A percentile compares a stretch with the other conserved stretches of the same genome.
Evolutionary conservation across 2,329 filamentous ascomycete species (phyloP).

Genomic region (Daldinia sp.): DNA sequence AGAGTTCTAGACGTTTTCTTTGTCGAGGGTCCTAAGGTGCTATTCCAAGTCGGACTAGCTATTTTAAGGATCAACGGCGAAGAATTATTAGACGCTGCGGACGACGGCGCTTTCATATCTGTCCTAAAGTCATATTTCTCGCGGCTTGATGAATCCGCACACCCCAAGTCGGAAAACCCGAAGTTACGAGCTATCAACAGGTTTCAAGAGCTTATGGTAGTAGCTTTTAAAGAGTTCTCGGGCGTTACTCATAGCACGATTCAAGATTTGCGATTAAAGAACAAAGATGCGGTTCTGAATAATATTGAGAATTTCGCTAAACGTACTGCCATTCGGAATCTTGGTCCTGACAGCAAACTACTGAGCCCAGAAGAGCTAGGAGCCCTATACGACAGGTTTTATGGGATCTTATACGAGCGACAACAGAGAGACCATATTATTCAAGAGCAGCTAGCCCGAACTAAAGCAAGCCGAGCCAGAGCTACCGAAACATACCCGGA

Average conservation of each 20-base stretch:
- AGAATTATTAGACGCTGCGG: constrained; percentile 89
- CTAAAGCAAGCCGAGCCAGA: constrained; percentile 71
- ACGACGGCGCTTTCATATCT: constrained; percentile 97
- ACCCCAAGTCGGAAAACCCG: constrained; percentile 94
- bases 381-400: constrained; percentile 93
- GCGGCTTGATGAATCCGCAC: constrained; percentile 92
- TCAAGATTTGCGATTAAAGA: constrained; percentile 87
- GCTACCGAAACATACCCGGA: constrained; percentile 56
- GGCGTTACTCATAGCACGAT: constrained; percentile 95
- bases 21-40: constrained; percentile 94
- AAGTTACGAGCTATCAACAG: constrained; percentile 93
- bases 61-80: constrained; percentile 98
- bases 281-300: constrained; percentile 93
- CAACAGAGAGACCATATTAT: constrained; percentile 84
- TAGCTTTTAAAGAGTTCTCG: constrained; percentile 98
- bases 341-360: constrained; percentile 95
- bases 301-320: constrained; percentile 99
- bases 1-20: constrained; percentile 98
- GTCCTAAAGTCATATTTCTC: constrained; percentile 96
- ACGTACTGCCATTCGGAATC: constrained; percentile 92
- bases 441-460: constrained; percentile 75
- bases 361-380: constrained; percentile 87
- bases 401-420: constrained; percentile 89
- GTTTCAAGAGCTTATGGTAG: constrained; percentile 98
- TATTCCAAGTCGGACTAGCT: constrained; percentile 97